Evolutionary conservation across 2,329 filamentous ascomycete genomes (phyloP), one percentile per base, ranked within the genome.

Genomic region (Fusarium subtropicale): DNA sequence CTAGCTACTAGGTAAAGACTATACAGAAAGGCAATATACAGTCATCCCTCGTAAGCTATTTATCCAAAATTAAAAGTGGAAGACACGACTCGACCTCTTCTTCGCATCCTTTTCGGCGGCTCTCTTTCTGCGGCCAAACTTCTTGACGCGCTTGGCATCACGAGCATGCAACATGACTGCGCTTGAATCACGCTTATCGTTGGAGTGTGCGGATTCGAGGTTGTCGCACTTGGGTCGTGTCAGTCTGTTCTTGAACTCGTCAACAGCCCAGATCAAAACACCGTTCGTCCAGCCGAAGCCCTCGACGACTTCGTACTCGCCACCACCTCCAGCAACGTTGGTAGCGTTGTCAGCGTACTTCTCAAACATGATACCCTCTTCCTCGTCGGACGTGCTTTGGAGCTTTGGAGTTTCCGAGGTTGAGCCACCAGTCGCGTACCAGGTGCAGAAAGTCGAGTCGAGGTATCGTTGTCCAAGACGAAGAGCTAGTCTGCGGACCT

Each of bases 261-360:
- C 90, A 11, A 85, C 88, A 2, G 84, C 82, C 88, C 89, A 91
- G 54, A 92, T 86, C 31, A 91, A 76, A 54, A 91, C 88, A 31
- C 90, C 90, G 69, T 91, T 91, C 1, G 87, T 88, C 90, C 90
- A 92, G 9, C 89, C 90, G 70, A 92, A 92, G 2, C 90, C 89
- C 78, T 91, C 87, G 4, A 91, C 89, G 8, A 91, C 89, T 56
- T 86, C 84, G 75, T 91, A 91, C 80, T 91, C 90, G 68, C 90
- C 90, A 8, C 90, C 90, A 9, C 87, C 81, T 30, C 90, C 90
- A 2, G 86, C 87, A 1, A 84, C 85, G 66, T 90, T 89, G 46
- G 84, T 88, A 10, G 85, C 79, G 59, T 85, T 86, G 69, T 90
- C 87, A 15, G 81, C 82, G 74, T 91, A 91, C 81, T 91, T 91